Percentiles rank a stretch among this genome's conserved stretches.
phyloP scores from a whole-genome alignment of 352 stramenopile genomes.

The Pythium volutum region DNA sequence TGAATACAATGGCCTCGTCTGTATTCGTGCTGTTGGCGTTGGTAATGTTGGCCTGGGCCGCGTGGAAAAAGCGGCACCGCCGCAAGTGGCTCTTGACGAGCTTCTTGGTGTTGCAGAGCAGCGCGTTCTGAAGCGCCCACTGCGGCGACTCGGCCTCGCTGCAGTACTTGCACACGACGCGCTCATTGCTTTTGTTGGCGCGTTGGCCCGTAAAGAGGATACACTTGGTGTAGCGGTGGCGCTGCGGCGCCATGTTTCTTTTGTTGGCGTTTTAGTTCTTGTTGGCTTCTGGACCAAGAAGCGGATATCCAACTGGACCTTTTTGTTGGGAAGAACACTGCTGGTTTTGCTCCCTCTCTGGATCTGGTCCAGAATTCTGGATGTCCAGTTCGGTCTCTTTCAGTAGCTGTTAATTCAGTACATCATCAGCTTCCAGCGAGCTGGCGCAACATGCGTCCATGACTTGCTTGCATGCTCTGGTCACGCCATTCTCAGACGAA shows the following conservation, averaged over 20 bases:
- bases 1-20: constrained; percentile 26
- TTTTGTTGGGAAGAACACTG: neutral
- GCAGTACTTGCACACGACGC: constrained; percentile 29
- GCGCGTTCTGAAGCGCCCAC: constrained; percentile 26
- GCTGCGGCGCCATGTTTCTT: constrained; percentile 22
- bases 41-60: constrained; percentile 8
- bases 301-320: constrained; percentile 11
- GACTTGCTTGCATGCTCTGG: neutral
- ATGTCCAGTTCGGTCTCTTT: constrained; percentile 6
- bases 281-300: constrained; percentile 5
- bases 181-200: constrained; percentile 32
- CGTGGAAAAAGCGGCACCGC: constrained; percentile 24
- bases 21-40: no score
- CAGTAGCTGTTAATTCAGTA: constrained; percentile 1
- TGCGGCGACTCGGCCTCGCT: constrained; percentile 27
- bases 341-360: neutral
- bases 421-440: neutral
- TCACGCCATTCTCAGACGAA: neutral
- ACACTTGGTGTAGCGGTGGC: constrained; percentile 27
- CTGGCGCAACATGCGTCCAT: neutral
- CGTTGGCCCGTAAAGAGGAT: constrained; percentile 26
- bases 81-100: constrained; percentile 28
- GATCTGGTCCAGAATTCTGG: constrained; percentile 7
- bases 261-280: constrained; percentile 4
- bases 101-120: constrained; percentile 34